Evolutionary conservation across 176 grass and related monocot genomes (phyloP), one percentile per base, ranked within the genome.

Genomic region (Elymus sibiricus): DNA sequence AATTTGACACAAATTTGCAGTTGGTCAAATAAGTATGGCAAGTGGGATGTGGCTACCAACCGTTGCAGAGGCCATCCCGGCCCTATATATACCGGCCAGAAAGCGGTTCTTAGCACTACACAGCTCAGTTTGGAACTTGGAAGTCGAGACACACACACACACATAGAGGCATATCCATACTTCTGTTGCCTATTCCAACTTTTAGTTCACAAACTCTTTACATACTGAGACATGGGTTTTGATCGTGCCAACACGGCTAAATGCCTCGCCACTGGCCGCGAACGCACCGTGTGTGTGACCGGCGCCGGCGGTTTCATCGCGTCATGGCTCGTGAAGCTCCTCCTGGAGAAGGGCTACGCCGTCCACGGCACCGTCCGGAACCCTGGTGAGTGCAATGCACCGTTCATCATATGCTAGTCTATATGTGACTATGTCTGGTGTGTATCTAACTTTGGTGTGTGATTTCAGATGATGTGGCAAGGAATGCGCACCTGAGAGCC

Each of bases 251-350:
- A 73, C 12, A 73, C 39, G 60, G 28, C 28, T 5, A 4, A 7
- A 32, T 25, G 38, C 59, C 5, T 5, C 42, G 79, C 28, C 39
- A 17, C 40, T 27, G 46, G 79, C 31, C 11, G 9, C 11, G 74
- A 75, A 25, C 74, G 21, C 66, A 90, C 58, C 3, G 90, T 95
- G 3, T 95, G 93, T 64, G 86, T 95, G 68, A 92, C 86, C 9
- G 83, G 88, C 19, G 93, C 88, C 38, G 80, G 82, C 10, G 88
- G 93, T 16, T 92, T 92, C 83, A 89, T 95, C 58, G 90, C 90
- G 0, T 90, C 90, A 11, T 95, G 90, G 93, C 88, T 95, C 6
- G 93, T 95, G 14, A 95, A 95, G 89, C 85, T 90, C 56, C 90
- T 95, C n/a, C 74, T 95, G 28, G 43, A 86, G 73, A 90, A 65